Evolutionary conservation across 2,329 filamentous ascomycete genomes (phyloP), one percentile per base, ranked within the genome.

Genomic region (Ceratocystis papillata): DNA sequence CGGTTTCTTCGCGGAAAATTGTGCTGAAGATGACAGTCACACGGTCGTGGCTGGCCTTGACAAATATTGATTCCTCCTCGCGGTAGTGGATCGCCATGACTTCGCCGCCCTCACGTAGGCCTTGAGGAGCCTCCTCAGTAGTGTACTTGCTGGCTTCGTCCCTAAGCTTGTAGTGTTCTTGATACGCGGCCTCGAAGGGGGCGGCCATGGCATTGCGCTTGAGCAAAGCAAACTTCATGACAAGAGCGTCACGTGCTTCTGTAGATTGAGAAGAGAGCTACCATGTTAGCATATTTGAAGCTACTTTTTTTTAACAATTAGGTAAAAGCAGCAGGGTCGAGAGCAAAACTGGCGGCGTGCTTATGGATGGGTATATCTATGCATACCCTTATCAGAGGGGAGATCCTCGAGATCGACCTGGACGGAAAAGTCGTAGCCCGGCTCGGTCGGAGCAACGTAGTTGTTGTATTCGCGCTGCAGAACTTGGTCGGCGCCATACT

Each of bases 21-120:
- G 94, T 99, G 78, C 91, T 96, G 82, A 99, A 99, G 73, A 99
- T 99, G 73, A 99, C 92, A 0, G 95, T 99, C 64, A 99, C 94
- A 73, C 94, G 87, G 75, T 99, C 94, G 78, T 95, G 89, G 76
- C 89, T 95, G 69, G 94, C 93, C 79, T 99, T 97, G 79, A 99
- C 88, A 77, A 96, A 99, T 74, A 99, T 97, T 64, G 94, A 92
- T 76, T 99, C 94, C 79, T 97, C 92, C 73, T 99, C 95, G 66
- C 94, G 89, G 79, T 99, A 99, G 77, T 97, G 93, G 72, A 99
- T 96, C 2, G 93, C 87, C 83, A 95, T 96, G 68, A 97, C 87
- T 71, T 94, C 86, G 67, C 93, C 92, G 63, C 94, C 93, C 77
- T 97, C 94, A 70, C 81, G 80, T 37, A 96, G 81, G 69, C 92